Conservation (phyloP, 208 protist species). For the Acanthamoeba culbertsoni region DNA sequence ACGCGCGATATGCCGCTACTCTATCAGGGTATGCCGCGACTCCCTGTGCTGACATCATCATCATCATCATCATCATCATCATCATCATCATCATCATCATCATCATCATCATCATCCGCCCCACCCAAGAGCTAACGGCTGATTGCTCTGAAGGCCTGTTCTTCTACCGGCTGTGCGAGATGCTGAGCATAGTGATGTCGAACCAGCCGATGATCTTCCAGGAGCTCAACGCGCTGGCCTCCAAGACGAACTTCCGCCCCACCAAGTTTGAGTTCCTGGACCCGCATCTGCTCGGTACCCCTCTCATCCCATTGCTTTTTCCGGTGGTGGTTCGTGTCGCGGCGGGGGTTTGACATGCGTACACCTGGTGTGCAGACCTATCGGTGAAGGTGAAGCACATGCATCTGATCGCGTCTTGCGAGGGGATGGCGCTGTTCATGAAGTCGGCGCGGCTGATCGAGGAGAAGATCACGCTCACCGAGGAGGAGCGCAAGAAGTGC, state of each 20-base stretch:
- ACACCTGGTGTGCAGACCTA: neutral
- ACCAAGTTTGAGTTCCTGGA: conserved; percentile 32
- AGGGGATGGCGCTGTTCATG: neutral
- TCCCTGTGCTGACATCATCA: no score
- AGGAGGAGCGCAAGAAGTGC: conserved; percentile 50
- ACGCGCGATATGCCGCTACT: neutral
- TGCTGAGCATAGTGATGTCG: neutral
- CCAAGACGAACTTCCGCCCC: neutral
- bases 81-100: no score
- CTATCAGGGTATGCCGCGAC: neutral
- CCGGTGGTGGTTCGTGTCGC: no score
- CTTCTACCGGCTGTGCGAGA: neutral
- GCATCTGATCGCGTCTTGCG: neutral
- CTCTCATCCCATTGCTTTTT: no score
- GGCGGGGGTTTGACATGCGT: no score
- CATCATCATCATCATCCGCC: no score
- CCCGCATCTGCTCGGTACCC: conserved; percentile 44
- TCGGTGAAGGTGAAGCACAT: conserved; percentile 58
- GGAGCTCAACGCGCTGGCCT: neutral
- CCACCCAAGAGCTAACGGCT: no score
- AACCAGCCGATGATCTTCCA: neutral
- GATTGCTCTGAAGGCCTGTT: neutral
- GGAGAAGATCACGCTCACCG: neutral
- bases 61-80: no score
- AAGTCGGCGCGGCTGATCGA: neutral